Evolutionary conservation across 768 basidiomycete species (phyloP).

Genomic region (Lyophyllum atratum): DNA sequence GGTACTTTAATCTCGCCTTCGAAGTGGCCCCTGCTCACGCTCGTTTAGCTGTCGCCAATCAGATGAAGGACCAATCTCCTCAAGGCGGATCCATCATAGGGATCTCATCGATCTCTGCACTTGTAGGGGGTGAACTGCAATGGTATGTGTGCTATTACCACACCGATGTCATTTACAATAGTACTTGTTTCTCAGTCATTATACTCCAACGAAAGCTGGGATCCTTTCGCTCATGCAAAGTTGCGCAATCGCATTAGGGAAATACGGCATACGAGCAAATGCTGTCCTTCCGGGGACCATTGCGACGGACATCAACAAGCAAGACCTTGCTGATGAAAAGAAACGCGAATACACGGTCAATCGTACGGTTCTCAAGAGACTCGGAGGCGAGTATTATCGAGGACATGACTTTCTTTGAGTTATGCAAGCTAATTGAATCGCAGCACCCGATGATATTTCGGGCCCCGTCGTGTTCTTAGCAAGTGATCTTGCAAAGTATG

Average conservation of each 20-base stretch:
- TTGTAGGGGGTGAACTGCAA: conserved; percentile 76
- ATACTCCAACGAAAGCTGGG: conserved; percentile 80
- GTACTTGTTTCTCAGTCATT: conserved; percentile 47
- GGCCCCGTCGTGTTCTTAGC: conserved; percentile 77
- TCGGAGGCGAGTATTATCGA: conserved; percentile 49
- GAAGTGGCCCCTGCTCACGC: conserved; percentile 1
- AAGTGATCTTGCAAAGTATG: conserved; percentile 69
- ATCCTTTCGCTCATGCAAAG: conserved; percentile 80
- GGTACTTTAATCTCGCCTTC: conserved; percentile 33
- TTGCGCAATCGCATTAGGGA: conserved; percentile 76
- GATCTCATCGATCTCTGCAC: conserved; percentile 77
- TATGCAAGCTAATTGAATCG: not conserved
- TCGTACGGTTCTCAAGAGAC: conserved; percentile 64
- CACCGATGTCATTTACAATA: not conserved
- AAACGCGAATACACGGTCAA: conserved; percentile 67
- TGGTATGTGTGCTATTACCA: conserved; percentile 36
- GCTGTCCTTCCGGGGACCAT: conserved; percentile 77
- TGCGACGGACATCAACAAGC: conserved; percentile 76
- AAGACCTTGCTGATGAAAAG: conserved; percentile 59
- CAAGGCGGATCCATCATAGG: conserved; percentile 77
- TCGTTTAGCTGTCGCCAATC: conserved; percentile 61
- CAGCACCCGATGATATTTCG: conserved; percentile 70
- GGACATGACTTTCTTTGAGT: not conserved
- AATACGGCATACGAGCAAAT: conserved; percentile 73
- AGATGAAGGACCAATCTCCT: conserved; percentile 69